Conservation (phyloP, 2,329 filamentous ascomycete species). For the Zymoseptoria pseudotritici region DNA sequence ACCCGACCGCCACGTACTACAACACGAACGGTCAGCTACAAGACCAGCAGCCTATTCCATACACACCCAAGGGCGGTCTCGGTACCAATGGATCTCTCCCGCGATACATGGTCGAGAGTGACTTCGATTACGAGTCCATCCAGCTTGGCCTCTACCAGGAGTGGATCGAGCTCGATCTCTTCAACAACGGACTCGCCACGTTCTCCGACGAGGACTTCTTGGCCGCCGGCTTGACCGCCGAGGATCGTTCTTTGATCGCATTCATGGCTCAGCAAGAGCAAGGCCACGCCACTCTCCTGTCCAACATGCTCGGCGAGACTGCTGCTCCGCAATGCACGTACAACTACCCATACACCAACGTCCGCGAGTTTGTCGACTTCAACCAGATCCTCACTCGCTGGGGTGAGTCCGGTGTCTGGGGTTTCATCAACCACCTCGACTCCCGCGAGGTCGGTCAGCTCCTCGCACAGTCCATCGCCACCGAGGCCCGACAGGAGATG, state of each 20-base stretch:
- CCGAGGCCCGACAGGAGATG: conserved; percentile 75
- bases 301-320: conserved; percentile 67
- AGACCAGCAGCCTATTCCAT: conserved; percentile 61
- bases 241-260: conserved; percentile 63
- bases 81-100: conserved; percentile 72
- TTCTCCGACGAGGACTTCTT: conserved; percentile 65
- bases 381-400: conserved; percentile 77
- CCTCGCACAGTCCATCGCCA: conserved; percentile 67
- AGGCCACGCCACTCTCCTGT: conserved; percentile 68
- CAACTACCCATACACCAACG: conserved; percentile 69
- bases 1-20: conserved; percentile 59
- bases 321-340: conserved; percentile 70
- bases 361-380: conserved; percentile 75
- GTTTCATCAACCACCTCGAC: conserved; percentile 70
- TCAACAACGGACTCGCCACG: conserved; percentile 64
- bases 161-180: conserved; percentile 77
- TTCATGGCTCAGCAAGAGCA: conserved; percentile 73
- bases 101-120: conserved; percentile 68
- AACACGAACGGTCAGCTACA: conserved; percentile 63
- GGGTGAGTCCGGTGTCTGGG: conserved; percentile 73
- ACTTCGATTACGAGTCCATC: conserved; percentile 77
- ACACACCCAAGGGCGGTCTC: conserved; percentile 60
- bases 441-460: conserved; percentile 66
- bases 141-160: conserved; percentile 71
- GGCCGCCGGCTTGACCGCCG: conserved; percentile 57